phyloP scores from a whole-genome alignment of 2,329 filamentous ascomycete species.

The Exophiala sp. region DNA sequence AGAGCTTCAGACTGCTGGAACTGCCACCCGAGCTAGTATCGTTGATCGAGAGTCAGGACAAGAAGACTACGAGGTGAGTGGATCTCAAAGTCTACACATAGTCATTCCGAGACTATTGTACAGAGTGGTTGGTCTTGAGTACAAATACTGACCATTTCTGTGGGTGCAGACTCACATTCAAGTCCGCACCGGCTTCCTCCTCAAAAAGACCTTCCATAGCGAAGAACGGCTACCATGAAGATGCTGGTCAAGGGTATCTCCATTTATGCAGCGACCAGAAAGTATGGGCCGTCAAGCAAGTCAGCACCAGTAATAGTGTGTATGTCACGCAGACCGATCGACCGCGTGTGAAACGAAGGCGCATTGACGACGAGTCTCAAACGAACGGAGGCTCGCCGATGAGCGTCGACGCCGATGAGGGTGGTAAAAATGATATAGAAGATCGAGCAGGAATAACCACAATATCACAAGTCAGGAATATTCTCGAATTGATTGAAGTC shows the following conservation, averaged over 20 bases:
- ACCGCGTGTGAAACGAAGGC: neutral
- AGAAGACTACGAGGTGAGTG: slow-evolving; percentile 35
- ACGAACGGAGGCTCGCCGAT: neutral
- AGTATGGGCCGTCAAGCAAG: slow-evolving; percentile 60
- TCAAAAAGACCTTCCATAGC: neutral
- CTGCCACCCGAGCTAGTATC: slow-evolving; percentile 56
- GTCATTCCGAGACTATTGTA: neutral
- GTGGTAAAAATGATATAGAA: neutral
- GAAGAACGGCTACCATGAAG: neutral
- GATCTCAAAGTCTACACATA: neutral
- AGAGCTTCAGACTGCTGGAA: slow-evolving; percentile 59
- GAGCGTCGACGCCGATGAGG: slow-evolving; percentile 33
- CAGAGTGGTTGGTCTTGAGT: neutral
- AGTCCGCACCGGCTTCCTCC: slow-evolving; percentile 34
- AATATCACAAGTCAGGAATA: slow-evolving; percentile 45
- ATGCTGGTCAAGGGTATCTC: slow-evolving; percentile 12
- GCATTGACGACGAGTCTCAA: neutral
- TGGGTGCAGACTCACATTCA: slow-evolving; percentile 35
- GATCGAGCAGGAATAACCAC: slow-evolving; percentile 33
- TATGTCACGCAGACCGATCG: slow-evolving; percentile 48
- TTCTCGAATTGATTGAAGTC: slow-evolving; percentile 41
- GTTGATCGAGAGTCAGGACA: slow-evolving; percentile 47
- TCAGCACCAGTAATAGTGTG: slow-evolving; percentile 63
- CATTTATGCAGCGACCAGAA: slow-evolving; percentile 58
- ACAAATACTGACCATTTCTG: neutral